Evolutionary conservation across 2,329 filamentous ascomycete genomes (phyloP).

Genomic region (Fusarium pseudocircinatum): DNA sequence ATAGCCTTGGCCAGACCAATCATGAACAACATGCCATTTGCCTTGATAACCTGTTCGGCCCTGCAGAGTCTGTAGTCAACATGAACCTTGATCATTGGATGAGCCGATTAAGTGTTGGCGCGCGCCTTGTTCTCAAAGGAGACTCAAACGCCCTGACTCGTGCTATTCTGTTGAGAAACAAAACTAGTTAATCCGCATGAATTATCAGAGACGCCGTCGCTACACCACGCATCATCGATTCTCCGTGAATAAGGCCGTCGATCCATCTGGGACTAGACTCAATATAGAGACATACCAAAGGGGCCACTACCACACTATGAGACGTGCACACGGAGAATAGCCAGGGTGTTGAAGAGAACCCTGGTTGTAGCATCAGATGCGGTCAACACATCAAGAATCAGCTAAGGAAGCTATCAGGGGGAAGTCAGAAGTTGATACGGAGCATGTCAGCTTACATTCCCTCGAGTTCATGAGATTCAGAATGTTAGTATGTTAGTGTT

Average conservation of each 20-base stretch:
- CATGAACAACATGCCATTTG: not conserved
- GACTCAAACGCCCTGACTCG: conserved; percentile 16
- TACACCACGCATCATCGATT: conserved; percentile 22
- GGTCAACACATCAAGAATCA: conserved; percentile 35
- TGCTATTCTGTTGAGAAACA: conserved; percentile 25
- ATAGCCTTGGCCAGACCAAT: not conserved
- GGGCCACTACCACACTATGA: conserved; percentile 32
- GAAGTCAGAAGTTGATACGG: conserved; percentile 27
- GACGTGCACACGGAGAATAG: conserved; percentile 43
- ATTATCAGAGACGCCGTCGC: conserved; percentile 4
- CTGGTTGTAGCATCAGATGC: conserved; percentile 31
- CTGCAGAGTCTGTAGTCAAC: conserved; percentile 16
- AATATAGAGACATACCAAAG: conserved; percentile 2
- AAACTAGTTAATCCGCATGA: conserved; percentile 23
- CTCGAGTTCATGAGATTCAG: conserved; percentile 14
- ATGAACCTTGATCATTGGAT: conserved; percentile 16
- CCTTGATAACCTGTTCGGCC: not conserved
- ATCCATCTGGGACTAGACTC: conserved; percentile 32
- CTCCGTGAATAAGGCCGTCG: conserved; percentile 32
- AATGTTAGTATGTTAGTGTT: conserved; percentile 11
- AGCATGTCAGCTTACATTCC: conserved; percentile 8
- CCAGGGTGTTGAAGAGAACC: conserved; percentile 36
- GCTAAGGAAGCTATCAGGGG: conserved; percentile 8
- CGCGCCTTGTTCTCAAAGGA: not conserved
- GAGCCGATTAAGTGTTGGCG: conserved; percentile 15